Evolutionary conservation across 192 early-diverging fungal genomes (phyloP).

Genomic region (Backusella tuberculispora): DNA sequence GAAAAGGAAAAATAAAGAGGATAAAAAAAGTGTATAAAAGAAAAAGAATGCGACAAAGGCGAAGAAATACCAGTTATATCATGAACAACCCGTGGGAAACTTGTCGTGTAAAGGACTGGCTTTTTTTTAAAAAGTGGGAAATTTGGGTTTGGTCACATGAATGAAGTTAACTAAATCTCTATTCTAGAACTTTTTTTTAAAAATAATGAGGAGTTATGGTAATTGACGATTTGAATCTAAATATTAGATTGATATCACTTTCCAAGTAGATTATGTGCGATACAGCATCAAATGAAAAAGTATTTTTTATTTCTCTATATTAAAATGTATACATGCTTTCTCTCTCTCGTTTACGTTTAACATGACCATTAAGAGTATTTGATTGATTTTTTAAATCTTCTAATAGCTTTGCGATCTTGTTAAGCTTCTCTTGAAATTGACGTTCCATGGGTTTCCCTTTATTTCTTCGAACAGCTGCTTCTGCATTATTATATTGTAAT

Average conservation of each 20-base stretch:
- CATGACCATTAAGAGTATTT: background rate
- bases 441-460: background rate
- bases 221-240: too few species aligned
- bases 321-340: constrained; percentile 23
- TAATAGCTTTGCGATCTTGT: background rate
- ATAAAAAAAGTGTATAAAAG: background rate
- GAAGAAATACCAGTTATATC: background rate
- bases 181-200: too few species aligned
- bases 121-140: constrained; percentile 9
- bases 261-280: too few species aligned
- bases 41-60: background rate
- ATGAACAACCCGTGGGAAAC: constrained; percentile 11
- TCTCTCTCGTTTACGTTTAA: constrained; percentile 12
- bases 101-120: background rate
- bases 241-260: too few species aligned
- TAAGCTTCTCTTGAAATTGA: constrained; percentile 10
- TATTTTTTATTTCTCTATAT: background rate
- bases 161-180: background rate
- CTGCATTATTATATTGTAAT: background rate
- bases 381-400: background rate
- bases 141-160: constrained; percentile 3
- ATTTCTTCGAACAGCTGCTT: constrained; percentile 4
- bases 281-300: background rate
- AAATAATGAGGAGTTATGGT: too few species aligned
- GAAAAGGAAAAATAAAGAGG: background rate